These are phyloP conservation scores for Diaporthe sp. DNA, from an alignment of 2,329 filamentous ascomycete species.

Conservation along the genomic window DNA sequence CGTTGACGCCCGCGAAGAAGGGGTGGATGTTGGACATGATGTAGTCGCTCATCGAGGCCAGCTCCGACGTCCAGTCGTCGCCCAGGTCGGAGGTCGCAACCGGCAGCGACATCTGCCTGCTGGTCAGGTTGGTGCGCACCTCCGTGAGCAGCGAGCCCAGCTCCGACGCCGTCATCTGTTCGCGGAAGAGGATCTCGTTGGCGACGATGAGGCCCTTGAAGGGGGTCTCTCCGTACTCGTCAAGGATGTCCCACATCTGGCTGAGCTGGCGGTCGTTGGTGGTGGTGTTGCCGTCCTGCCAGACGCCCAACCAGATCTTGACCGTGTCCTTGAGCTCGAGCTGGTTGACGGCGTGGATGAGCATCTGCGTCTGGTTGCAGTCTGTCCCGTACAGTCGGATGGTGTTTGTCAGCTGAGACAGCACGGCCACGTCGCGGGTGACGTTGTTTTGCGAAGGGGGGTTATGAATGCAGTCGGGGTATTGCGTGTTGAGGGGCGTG, in stretches of 20 bases:
- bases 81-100: conserved; percentile 91
- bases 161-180: conserved; percentile 75
- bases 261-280: conserved; percentile 85
- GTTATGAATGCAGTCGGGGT: conserved; percentile 80
- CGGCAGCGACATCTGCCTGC: conserved; percentile 74
- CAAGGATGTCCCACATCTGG: conserved; percentile 87
- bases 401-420: conserved; percentile 89
- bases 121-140: conserved; percentile 79
- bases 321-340: conserved; percentile 77
- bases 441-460: conserved; percentile 94
- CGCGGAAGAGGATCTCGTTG: conserved; percentile 81
- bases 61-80: conserved; percentile 80
- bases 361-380: conserved; percentile 97
- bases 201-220: conserved; percentile 88
- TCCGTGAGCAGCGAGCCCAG: conserved; percentile 73
- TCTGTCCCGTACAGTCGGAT: conserved; percentile 94
- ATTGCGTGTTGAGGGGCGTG: conserved; percentile 90
- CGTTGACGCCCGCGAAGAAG: conserved; percentile 86
- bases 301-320: conserved; percentile 95
- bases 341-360: conserved; percentile 81
- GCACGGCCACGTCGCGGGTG: conserved; percentile 88
- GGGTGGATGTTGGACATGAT: conserved; percentile 98
- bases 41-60: conserved; percentile 80
- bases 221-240: conserved; percentile 71
- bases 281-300: conserved; percentile 85